Base-by-base conservation (phyloP, 768 basidiomycete species). In the Trametes cinnabarina region DNA sequence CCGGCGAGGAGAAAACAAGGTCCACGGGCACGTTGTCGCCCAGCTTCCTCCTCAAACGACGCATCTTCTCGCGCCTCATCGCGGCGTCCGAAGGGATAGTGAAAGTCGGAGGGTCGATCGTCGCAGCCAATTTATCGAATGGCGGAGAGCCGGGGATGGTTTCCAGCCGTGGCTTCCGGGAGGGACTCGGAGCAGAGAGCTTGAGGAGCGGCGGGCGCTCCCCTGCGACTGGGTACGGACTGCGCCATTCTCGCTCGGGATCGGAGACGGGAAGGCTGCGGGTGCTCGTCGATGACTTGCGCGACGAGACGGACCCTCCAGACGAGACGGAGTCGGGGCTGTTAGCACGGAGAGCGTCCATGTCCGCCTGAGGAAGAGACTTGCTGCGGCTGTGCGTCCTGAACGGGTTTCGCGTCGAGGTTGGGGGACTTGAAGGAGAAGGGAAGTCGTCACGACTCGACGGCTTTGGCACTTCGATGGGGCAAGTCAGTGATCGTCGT, bases 1-100 rank as follows among this genome's bases (percentile, higher is more conserved):
- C 58, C 12, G 47, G 64, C 14, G 30, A 51, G 7, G 83, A 78
- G 70, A 87, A 88, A 48, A 89, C 82, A 28, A 87, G 77, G 35
- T 81, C 76, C 2, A 79, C 62, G 7, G 87, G 88, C 20, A 88
- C 82, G 25, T 79, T 82, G 19, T 86, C 77, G 0, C 88, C 88
- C 3, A 90, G 77, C 63, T 73, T 84, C 65, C 78, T 81, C 50
- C 82, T 76, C 48, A 90, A 72, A 30, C 82, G 76, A 47, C 86
- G 85, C 77, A 90, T 82, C 69, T 87, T 89, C 62, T 75, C 72
- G 46, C 80, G 77, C 22, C 83, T 77, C 15, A 76, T 47, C 42
- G 69, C 66, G 19, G 69, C 73, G 3, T 76, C 64, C 7, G 80
- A 77, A 2, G 79, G 73, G 37, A 82, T 74, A 22, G 64, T 64